Base-by-base conservation (phyloP, 2,329 filamentous ascomycete species). In the Calonectria pteridis region DNA sequence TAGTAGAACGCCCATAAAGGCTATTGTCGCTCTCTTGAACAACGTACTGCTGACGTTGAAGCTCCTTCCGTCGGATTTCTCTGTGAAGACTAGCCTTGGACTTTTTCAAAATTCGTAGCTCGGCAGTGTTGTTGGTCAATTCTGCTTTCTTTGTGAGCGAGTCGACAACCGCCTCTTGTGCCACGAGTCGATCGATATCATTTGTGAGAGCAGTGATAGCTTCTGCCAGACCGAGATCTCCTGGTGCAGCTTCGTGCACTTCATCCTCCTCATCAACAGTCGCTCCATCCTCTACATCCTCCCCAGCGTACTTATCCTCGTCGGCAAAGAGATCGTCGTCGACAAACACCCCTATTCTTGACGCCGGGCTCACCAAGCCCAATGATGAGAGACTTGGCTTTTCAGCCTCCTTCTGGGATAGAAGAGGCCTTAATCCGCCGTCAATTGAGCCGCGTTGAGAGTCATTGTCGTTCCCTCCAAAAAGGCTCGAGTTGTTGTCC, bases 21-120 rank as follows among this genome's bases (percentile, higher is more conserved):
- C 95, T 98, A 84, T 98, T 99, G 83, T 99, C 97, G 81, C 95
- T 98, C 84, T 99, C 97, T 84, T 99, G 97, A 10, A 98, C 92
- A 58, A 98, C 95, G 79, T 99, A 99, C 83, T 99, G 97, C 84
- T 98, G 97, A 67, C 96, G 91, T 83, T 99, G 97, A 81, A 99
- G 90, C 84, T 98, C 96, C 83, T 98, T 99, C 40, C 96, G 92
- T 71, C 95, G 91, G 69, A 98, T 95, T 84, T 99, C 97, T 77
- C 97, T 91, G 81, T 98, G 94, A 71, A 99, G 87, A 84, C 97
- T 99, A 37, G 95, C 93, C 83, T 97, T 98, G 0, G 95, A 98
- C 84, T 99, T 99, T 69, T 94, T 92, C 65, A 99, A 84, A 75
- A 99, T 98, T 40, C 97, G 91, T 67, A 99, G 84, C 83, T 99